Percentiles rank a stretch among this genome's conserved stretches.
Evolutionary conservation across 2,329 filamentous ascomycete species (phyloP).

Genomic region (Tolypocladium ophioglossoides): DNA sequence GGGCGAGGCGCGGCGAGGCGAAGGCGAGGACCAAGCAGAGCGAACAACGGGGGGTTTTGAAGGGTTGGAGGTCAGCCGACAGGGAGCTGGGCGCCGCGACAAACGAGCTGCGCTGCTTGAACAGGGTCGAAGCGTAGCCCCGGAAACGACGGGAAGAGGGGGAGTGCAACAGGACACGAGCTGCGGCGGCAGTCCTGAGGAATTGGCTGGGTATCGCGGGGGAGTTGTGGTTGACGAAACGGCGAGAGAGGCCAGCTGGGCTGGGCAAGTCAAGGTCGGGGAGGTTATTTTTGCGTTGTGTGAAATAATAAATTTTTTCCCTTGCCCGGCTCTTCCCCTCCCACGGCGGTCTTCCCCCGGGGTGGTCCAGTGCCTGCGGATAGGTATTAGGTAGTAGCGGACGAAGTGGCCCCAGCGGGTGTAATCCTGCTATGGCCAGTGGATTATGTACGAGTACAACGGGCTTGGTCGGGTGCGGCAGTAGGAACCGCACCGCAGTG

Average conservation of each 20-base stretch:
- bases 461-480: neutral
- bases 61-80: neutral
- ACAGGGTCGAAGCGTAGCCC: conserved; percentile 1
- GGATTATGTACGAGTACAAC: neutral
- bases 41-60: neutral
- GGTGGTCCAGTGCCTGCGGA: neutral
- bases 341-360: neutral
- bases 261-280: neutral
- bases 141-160: neutral
- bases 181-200: neutral
- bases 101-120: conserved; percentile 1
- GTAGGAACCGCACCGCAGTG: neutral
- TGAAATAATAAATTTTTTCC: conserved; percentile 3
- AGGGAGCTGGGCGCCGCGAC: neutral
- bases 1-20: neutral
- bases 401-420: neutral
- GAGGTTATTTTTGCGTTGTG: conserved; percentile 1
- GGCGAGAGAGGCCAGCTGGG: neutral
- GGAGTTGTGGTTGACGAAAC: neutral
- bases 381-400: neutral
- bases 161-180: neutral
- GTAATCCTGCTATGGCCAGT: neutral
- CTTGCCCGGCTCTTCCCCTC: neutral
- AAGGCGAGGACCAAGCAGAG: neutral
- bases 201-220: neutral